phyloP scores from a whole-genome alignment of 1,139 yeast genomes.

The Yamadazyma blattariae region DNA sequence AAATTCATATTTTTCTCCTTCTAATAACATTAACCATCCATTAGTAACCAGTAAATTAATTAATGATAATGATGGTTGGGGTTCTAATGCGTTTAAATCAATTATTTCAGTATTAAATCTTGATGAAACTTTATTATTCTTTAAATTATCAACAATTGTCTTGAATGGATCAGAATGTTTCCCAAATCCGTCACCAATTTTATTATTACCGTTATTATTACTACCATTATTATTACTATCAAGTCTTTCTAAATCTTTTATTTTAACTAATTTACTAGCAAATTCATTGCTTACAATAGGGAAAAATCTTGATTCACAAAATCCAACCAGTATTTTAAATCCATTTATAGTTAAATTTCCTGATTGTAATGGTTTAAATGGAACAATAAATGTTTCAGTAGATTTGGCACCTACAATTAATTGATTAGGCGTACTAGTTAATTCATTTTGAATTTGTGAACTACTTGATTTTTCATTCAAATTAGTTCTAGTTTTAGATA shows the following conservation, averaged over 20 bases:
- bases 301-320: slow-evolving; percentile 31
- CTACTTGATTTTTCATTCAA: slow-evolving; percentile 1
- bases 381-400: slow-evolving; percentile 28
- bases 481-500: slow-evolving; percentile 10
- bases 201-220: no score
- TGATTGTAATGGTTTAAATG: slow-evolving; percentile 31
- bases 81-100: slow-evolving; percentile 47
- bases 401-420: slow-evolving; percentile 28
- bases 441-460: slow-evolving; percentile 1
- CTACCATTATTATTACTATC: no score
- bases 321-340: slow-evolving; percentile 25
- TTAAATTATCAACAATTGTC: slow-evolving; percentile 21
- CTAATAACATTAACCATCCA: slow-evolving; percentile 74
- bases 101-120: slow-evolving; percentile 21
- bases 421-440: not conserved
- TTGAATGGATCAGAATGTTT: slow-evolving; percentile 11
- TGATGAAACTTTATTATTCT: slow-evolving; percentile 14
- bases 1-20: slow-evolving; percentile 64
- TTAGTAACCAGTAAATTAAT: slow-evolving; percentile 54
- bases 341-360: slow-evolving; percentile 35
- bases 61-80: slow-evolving; percentile 64
- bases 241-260: slow-evolving; percentile 1
- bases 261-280: slow-evolving; percentile 2
- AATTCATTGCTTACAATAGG: slow-evolving; percentile 27
- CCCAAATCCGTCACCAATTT: slow-evolving; percentile 4